These are phyloP conservation scores for Triticum monococcum DNA, from an alignment of 176 grass and related monocot species.

Conservation along the genomic window DNA sequence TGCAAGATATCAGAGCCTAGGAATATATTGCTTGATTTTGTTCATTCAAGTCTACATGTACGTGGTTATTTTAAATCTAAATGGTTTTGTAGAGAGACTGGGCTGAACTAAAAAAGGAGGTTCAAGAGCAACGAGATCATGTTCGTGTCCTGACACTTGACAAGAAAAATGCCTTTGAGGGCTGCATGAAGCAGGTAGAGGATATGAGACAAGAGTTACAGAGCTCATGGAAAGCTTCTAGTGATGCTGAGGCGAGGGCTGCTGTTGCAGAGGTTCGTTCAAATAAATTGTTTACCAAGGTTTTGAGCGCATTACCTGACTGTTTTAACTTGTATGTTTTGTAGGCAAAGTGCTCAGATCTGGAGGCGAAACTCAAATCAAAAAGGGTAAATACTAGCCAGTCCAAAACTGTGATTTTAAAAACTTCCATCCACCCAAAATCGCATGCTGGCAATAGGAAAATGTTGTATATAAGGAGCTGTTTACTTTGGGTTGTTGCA, in stretches of 20 bases:
- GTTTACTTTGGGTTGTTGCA: neutral
- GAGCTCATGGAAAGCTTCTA: conserved; percentile 66
- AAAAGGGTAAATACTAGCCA: conserved; percentile 62
- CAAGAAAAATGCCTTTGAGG: conserved; percentile 66
- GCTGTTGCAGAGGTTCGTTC: conserved; percentile 74
- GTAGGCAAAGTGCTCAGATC: conserved; percentile 76
- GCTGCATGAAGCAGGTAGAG: conserved; percentile 73
- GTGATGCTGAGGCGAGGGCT: conserved; percentile 80
- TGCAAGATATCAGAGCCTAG: neutral
- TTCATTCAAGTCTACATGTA: neutral
- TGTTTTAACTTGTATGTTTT: conserved; percentile 24
- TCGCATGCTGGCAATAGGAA: neutral
- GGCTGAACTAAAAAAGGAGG: conserved; percentile 91
- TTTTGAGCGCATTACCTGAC: neutral
- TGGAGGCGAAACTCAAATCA: conserved; percentile 55
- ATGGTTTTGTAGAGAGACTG: conserved; percentile 72
- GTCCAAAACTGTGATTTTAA: conserved; percentile 10
- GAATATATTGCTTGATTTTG: neutral
- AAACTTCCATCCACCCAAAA: neutral
- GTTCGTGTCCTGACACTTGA: conserved; percentile 73
- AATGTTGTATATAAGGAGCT: neutral
- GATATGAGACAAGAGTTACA: conserved; percentile 93
- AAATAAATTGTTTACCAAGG: conserved; percentile 6
- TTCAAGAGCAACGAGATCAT: conserved; percentile 90
- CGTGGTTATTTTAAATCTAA: conserved; percentile 25